phyloP scores from a whole-genome alignment of 2,329 filamentous ascomycete genomes.

The Cryphonectria radicalis region DNA sequence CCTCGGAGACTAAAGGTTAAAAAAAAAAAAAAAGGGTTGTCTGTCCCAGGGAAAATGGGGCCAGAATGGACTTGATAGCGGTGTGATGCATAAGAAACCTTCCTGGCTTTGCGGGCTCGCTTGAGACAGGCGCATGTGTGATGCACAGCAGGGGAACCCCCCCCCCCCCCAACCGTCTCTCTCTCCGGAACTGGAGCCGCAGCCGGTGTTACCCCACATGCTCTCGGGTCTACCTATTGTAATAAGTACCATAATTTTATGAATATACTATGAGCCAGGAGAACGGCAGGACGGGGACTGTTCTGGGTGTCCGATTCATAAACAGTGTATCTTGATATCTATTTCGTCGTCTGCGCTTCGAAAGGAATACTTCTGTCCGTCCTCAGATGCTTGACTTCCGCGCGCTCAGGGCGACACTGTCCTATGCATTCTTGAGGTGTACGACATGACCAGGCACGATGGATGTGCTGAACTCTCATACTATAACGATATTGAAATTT shows the following conservation, averaged over 20 bases:
- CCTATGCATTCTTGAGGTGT: not conserved
- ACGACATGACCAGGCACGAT: not conserved
- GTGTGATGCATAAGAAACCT: not conserved
- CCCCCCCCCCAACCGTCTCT: too few species aligned
- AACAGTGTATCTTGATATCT: not conserved
- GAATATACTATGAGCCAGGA: not conserved
- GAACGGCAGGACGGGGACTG: not conserved
- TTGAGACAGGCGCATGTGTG: slow-evolving; percentile 7
- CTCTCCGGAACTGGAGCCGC: not conserved
- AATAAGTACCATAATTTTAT: not conserved
- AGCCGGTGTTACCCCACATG: not conserved
- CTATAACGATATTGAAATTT: not conserved
- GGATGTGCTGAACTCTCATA: not conserved
- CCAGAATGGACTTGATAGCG: not conserved
- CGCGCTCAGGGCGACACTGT: not conserved
- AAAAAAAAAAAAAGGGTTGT: too few species aligned
- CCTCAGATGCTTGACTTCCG: not conserved
- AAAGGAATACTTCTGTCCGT: not conserved
- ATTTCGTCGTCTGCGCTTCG: too few species aligned
- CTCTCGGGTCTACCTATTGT: not conserved
- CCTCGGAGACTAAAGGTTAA: not conserved
- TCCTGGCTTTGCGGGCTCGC: not conserved
- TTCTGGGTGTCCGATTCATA: not conserved
- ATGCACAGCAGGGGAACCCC: not conserved
- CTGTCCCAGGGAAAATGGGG: not conserved